Evolutionary conservation across 192 early-diverging fungal species (phyloP).

Genomic region (Backusella luteola): DNA sequence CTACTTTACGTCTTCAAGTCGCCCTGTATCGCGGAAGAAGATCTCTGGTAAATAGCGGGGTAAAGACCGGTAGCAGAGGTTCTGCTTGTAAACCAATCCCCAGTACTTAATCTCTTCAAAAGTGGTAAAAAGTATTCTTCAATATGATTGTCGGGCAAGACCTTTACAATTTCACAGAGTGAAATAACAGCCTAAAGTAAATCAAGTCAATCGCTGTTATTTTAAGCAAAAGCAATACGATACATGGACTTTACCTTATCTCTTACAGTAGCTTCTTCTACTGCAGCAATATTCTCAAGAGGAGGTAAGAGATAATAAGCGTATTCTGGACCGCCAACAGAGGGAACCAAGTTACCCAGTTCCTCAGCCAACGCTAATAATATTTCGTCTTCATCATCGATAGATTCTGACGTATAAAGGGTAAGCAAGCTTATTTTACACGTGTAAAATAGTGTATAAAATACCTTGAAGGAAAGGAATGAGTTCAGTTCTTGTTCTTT

Average conservation of each 20-base stretch:
- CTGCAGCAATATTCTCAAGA: slow-evolving; percentile 96
- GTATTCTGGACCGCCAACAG: slow-evolving; percentile 86
- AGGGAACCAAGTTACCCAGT: slow-evolving; percentile 89
- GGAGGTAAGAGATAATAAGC: slow-evolving; percentile 85
- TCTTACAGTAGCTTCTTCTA: slow-evolving; percentile 97
- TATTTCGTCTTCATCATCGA: slow-evolving; percentile 99
- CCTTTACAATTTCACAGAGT: slow-evolving; percentile 76
- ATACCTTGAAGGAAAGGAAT: slow-evolving; percentile 97
- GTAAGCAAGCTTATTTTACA: not conserved
- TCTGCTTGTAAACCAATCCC: slow-evolving; percentile 99
- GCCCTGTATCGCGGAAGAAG: slow-evolving; percentile 71
- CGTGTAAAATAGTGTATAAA: not conserved
- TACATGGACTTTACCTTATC: slow-evolving; percentile 72
- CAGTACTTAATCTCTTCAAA: slow-evolving; percentile 84
- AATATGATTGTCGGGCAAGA: slow-evolving; percentile 76
- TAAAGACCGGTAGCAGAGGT: slow-evolving; percentile 93
- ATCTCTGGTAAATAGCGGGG: slow-evolving; percentile 76
- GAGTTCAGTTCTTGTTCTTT: slow-evolving; percentile 93
- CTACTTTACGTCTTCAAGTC: slow-evolving; percentile 78
- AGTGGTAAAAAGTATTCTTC: slow-evolving; percentile 91
- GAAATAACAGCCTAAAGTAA: slow-evolving; percentile 89
- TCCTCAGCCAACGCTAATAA: slow-evolving; percentile 91
- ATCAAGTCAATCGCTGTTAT: not conserved
- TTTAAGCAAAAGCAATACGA: not conserved
- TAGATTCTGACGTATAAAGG: slow-evolving; percentile 70